Percentiles rank a stretch among this genome's conserved stretches.
Evolutionary conservation across 2,329 filamentous ascomycete species (phyloP).

Genomic region (Chrysoporthe austroafricana): DNA sequence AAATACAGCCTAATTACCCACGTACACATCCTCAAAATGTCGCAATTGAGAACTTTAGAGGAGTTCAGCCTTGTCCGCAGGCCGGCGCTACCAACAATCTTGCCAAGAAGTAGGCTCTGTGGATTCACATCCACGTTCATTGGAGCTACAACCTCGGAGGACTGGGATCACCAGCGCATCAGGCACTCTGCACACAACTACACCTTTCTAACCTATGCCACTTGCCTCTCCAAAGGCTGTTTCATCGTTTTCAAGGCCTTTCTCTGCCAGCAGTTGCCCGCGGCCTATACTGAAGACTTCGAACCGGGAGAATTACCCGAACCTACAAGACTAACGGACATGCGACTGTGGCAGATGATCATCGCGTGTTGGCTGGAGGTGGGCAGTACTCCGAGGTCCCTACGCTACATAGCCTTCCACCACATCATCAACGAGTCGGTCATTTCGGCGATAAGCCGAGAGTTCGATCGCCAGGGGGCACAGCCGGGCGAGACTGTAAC

Average conservation of each 20-base stretch:
- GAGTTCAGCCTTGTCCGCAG: background rate
- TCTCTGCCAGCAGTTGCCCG: no score
- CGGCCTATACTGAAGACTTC: no score
- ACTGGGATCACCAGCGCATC: background rate
- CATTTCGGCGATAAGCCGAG: background rate
- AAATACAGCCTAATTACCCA: no score
- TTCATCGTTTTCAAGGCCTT: background rate
- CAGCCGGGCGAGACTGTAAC: background rate
- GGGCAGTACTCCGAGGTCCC: background rate
- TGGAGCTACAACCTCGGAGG: background rate
- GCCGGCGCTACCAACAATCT: background rate
- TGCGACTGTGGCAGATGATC: slow-evolving; percentile 11
- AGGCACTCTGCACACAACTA: background rate
- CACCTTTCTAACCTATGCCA: background rate
- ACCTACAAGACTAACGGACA: background rate
- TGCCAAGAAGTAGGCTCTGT: background rate
- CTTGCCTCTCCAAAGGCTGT: background rate
- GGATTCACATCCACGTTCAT: background rate
- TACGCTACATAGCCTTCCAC: slow-evolving; percentile 2
- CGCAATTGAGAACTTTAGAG: background rate
- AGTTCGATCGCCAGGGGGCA: background rate
- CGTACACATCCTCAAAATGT: background rate
- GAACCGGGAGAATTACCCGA: no score
- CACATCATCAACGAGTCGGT: slow-evolving; percentile 1
- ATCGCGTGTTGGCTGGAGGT: background rate